Percentiles rank a stretch among this genome's conserved stretches.
Evolutionary conservation across 1,284 basidiomycete genomes (phyloP).

Genomic region (Neolentinus lepideus): DNA sequence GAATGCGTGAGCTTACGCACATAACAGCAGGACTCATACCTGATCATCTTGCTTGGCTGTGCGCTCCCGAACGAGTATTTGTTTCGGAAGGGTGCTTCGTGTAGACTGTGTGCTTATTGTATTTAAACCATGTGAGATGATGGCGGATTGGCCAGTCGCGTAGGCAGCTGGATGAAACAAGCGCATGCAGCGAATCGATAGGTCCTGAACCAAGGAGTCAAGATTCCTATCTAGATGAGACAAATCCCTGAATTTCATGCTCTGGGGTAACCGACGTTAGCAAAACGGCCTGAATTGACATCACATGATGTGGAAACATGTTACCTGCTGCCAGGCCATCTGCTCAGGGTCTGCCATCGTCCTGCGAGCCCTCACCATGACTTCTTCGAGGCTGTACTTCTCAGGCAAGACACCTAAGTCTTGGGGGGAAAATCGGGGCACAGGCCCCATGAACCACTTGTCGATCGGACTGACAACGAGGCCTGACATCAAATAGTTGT

Average conservation of each 20-base stretch:
- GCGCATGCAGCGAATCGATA: conserved; percentile 51
- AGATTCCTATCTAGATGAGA: conserved; percentile 63
- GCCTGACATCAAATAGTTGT: conserved; percentile 69
- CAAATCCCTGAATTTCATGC: conserved; percentile 38
- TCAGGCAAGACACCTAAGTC: conserved; percentile 44
- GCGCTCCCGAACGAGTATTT: conserved; percentile 36
- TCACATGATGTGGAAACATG: conserved; percentile 4
- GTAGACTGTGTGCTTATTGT: background rate
- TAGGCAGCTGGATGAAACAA: conserved; percentile 58
- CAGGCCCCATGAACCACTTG: conserved; percentile 66
- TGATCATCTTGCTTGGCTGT: conserved; percentile 36
- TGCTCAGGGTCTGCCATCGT: conserved; percentile 34
- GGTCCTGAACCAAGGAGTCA: conserved; percentile 52
- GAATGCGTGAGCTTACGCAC: conserved; percentile 14
- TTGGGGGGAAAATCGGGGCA: conserved; percentile 46
- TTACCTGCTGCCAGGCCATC: conserved; percentile 18
- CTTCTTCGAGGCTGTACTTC: conserved; percentile 30
- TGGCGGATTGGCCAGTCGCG: conserved; percentile 55
- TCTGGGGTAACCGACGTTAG: conserved; percentile 28
- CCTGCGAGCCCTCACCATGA: conserved; percentile 38
- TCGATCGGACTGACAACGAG: conserved; percentile 64
- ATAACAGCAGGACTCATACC: conserved; percentile 35
- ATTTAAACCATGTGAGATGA: conserved; percentile 25
- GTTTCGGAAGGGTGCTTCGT: conserved; percentile 5
- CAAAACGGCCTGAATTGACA: conserved; percentile 1